Conservation (phyloP, 768 basidiomycete genomes). For the Termitomyces sp. region DNA sequence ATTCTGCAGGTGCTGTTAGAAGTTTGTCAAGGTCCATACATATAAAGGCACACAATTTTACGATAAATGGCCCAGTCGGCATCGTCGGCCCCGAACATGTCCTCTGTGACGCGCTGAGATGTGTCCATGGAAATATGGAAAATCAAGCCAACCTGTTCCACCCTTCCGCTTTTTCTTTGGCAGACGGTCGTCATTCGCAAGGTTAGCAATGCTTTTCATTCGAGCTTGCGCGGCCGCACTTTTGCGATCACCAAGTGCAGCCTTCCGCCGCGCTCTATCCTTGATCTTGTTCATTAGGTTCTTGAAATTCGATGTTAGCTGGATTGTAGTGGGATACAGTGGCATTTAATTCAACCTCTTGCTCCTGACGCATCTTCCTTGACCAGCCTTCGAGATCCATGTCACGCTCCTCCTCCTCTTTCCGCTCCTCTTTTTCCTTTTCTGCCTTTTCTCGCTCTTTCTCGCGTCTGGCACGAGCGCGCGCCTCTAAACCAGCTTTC, state of each 20-base stretch:
- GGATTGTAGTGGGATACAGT: neutral
- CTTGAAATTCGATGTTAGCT: slow-evolving; percentile 30
- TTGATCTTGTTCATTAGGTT: slow-evolving; percentile 80
- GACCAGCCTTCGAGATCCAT: slow-evolving; percentile 74
- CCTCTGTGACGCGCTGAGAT: slow-evolving; percentile 48
- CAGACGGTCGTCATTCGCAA: slow-evolving; percentile 83
- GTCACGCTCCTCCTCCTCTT: slow-evolving; percentile 74
- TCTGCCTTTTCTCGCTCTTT: slow-evolving; percentile 84
- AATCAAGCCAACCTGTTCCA: slow-evolving; percentile 56
- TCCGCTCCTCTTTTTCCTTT: slow-evolving; percentile 61
- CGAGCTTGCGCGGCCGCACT: slow-evolving; percentile 91
- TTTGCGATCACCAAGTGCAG: slow-evolving; percentile 85
- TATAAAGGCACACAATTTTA: slow-evolving; percentile 66
- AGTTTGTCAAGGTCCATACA: neutral
- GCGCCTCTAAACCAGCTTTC: slow-evolving; percentile 92
- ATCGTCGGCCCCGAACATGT: slow-evolving; percentile 90
- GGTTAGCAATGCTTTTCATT: slow-evolving; percentile 92
- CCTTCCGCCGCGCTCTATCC: slow-evolving; percentile 72
- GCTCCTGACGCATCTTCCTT: slow-evolving; percentile 64
- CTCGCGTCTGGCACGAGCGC: slow-evolving; percentile 77
- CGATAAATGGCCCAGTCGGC: slow-evolving; percentile 98
- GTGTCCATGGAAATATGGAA: neutral
- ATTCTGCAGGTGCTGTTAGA: slow-evolving; percentile 41
- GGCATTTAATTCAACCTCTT: slow-evolving; percentile 50
- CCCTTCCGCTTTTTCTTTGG: slow-evolving; percentile 83